phyloP scores from a whole-genome alignment of 768 basidiomycete genomes.

The Pulveroboletus sp. region DNA sequence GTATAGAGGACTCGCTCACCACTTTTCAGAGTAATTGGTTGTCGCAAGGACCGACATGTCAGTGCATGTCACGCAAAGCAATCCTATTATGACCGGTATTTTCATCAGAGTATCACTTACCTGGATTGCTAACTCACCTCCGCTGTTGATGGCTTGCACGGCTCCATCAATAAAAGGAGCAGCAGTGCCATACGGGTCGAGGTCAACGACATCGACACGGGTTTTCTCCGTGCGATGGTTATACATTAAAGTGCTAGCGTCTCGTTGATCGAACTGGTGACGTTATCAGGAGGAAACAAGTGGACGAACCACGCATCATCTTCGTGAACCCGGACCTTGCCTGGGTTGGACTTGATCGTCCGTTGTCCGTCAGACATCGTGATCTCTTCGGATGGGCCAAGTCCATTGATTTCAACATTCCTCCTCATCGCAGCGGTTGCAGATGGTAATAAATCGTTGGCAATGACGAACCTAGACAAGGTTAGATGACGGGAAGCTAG shows the following conservation, averaged over 20 bases:
- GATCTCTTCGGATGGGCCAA: conserved; percentile 38
- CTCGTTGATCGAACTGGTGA: background rate
- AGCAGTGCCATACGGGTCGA: conserved; percentile 97
- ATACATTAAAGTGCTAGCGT: conserved; percentile 80
- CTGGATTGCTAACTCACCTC: conserved; percentile 51
- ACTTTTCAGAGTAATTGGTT: conserved; percentile 94
- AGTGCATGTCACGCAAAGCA: conserved; percentile 95
- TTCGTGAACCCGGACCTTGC: conserved; percentile 79
- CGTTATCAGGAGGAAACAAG: background rate
- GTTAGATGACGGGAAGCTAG: conserved; percentile 9
- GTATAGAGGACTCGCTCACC: conserved; percentile 41
- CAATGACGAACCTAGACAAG: conserved; percentile 81
- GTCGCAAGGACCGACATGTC: conserved; percentile 93
- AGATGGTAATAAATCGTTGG: conserved; percentile 84
- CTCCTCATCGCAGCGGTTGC: conserved; percentile 83
- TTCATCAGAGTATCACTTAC: background rate
- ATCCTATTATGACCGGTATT: conserved; percentile 38
- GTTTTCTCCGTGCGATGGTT: conserved; percentile 67
- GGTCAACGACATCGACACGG: conserved; percentile 91
- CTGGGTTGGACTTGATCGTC: conserved; percentile 22
- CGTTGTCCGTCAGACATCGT: conserved; percentile 7
- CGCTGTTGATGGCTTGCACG: conserved; percentile 83
- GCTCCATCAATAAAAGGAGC: conserved; percentile 96
- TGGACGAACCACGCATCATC: conserved; percentile 84
- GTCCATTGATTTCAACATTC: conserved; percentile 79